Percentiles rank a stretch among this genome's conserved stretches.
Evolutionary conservation across 2,329 filamentous ascomycete genomes (phyloP).

Genomic region (Pseudogymnoascus sp.): DNA sequence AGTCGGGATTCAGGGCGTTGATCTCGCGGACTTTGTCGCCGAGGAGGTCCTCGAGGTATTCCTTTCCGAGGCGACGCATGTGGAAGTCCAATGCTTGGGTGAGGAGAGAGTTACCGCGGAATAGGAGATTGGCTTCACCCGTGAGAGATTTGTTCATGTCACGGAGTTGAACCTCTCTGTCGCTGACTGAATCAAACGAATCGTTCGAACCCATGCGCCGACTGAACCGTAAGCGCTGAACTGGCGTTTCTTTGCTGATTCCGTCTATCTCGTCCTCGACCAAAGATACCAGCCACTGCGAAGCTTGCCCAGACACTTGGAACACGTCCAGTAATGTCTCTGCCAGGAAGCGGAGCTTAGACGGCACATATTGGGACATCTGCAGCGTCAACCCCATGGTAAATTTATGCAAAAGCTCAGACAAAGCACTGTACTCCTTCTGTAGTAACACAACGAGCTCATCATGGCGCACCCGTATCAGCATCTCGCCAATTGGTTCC

Average conservation of each 20-base stretch:
- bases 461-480: conserved; percentile 75
- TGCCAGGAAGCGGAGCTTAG: conserved; percentile 70
- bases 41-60: conserved; percentile 83
- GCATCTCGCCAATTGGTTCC: conserved; percentile 71
- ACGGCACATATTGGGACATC: conserved; percentile 71
- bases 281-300: conserved; percentile 85
- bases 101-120: conserved; percentile 87
- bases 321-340: conserved; percentile 91
- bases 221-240: conserved; percentile 67
- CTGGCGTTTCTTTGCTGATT: conserved; percentile 70
- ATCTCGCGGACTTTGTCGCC: conserved; percentile 83
- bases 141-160: conserved; percentile 74
- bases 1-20: conserved; percentile 82
- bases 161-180: conserved; percentile 64
- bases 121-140: conserved; percentile 87
- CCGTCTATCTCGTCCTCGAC: conserved; percentile 98
- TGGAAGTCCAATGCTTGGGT: conserved; percentile 92
- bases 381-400: conserved; percentile 75
- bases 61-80: conserved; percentile 88
- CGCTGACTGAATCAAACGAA: conserved; percentile 52
- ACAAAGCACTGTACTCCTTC: conserved; percentile 76
- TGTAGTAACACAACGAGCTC: conserved; percentile 85
- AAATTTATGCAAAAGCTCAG: conserved; percentile 78
- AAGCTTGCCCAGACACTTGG: conserved; percentile 77
- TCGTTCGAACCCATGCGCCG: conserved; percentile 65